Evolutionary conservation across 2,329 filamentous ascomycete species (phyloP), one percentile per base, ranked within the genome.

Genomic region (Xylariomycetidae sp.): DNA sequence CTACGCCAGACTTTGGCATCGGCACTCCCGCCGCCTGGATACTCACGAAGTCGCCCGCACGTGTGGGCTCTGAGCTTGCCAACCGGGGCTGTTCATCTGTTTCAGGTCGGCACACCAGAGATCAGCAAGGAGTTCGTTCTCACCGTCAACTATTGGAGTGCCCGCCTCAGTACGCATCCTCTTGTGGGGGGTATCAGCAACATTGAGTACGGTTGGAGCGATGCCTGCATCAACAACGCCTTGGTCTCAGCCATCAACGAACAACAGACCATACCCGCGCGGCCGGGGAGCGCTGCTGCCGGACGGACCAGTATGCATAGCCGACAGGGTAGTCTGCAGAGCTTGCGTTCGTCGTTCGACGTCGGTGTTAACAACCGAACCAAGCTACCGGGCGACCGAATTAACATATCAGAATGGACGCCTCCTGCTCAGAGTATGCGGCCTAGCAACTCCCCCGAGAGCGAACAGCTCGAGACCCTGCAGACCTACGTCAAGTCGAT

Each of bases 111-210:
- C 36, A 98, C 92, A 1, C 80, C 87, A 0, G 92, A 98, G 50
- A 95, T 97, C 50, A 85, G 89, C 49, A 84, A 85, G 48, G 92
- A 98, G 57, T 98, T 96, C 51, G 89, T 97, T 33, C 82, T 79
- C 13, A 94, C 89, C 2, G 88, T 87, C 50, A 98, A 98, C 62
- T 98, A 97, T 63, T 98, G 92, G 92, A 92, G 88, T 53, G 90
- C 92, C 3, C 78, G 92, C 32, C 71, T 97, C 19, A 95, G 88
- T 53, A 96, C 94, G 42, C 88, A 97, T 55, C 92, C 92, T 3
- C 68, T 98, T 19, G 77, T 90, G 20, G 92, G 92, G 37, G 90
- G 89, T 36, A 85, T 98, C 48, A 94, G 87, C 62, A 98, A 96
- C 58, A 85, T 97, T 48, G 92, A 98, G 59, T 97, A 96, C 54